Evolutionary conservation across 2,329 filamentous ascomycete genomes (phyloP).

Genomic region (Pezicula rhizophila): DNA sequence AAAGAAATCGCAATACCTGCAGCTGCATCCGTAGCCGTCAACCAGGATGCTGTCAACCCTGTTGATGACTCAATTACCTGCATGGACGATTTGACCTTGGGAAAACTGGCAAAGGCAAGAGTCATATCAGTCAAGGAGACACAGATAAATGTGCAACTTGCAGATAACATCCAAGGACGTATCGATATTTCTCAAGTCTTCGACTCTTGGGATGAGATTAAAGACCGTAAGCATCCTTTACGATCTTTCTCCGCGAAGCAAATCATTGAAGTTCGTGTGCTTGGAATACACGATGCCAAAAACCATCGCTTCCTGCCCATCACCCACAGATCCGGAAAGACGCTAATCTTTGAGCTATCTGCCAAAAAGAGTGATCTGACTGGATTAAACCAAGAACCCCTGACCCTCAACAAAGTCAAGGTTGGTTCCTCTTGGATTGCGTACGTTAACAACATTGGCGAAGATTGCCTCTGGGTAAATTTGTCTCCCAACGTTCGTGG

Average conservation of each 20-base stretch:
- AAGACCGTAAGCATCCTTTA: conserved; percentile 76
- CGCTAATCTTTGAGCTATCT: conserved; percentile 78
- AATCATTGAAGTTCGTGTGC: conserved; percentile 65
- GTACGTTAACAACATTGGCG: conserved; percentile 84
- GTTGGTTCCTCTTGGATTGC: conserved; percentile 68
- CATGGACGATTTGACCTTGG: conserved; percentile 68
- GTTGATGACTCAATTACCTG: conserved; percentile 59
- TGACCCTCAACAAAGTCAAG: conserved; percentile 68
- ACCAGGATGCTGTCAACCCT: conserved; percentile 46
- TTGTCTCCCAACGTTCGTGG: conserved; percentile 84
- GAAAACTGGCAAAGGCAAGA: conserved; percentile 67
- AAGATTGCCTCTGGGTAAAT: conserved; percentile 83
- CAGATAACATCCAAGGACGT: conserved; percentile 84
- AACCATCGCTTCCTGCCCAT: conserved; percentile 90
- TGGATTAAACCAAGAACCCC: conserved; percentile 49
- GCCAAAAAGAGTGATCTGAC: conserved; percentile 59
- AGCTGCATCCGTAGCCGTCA: conserved; percentile 25
- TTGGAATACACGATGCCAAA: conserved; percentile 84
- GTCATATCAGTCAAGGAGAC: conserved; percentile 84
- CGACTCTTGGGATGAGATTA: conserved; percentile 80
- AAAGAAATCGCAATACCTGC: conserved; percentile 33
- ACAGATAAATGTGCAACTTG: conserved; percentile 84
- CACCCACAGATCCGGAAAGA: conserved; percentile 74
- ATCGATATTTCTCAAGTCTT: conserved; percentile 90
- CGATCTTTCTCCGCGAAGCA: conserved; percentile 66